phyloP scores from a whole-genome alignment of 768 basidiomycete species.

The Leccinum disarticulatum region DNA sequence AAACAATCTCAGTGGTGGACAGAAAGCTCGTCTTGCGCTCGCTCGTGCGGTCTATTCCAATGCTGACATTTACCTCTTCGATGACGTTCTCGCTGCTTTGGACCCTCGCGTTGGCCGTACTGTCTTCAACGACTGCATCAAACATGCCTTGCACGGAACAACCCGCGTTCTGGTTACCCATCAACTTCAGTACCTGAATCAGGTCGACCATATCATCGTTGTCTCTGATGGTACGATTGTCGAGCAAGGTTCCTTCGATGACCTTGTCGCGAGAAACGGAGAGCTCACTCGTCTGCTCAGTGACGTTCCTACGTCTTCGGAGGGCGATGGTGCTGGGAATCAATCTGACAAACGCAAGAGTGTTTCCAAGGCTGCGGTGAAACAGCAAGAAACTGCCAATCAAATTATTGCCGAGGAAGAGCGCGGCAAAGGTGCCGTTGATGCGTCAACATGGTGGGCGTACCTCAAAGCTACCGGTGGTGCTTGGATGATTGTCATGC shows the following conservation, averaged over 20 bases:
- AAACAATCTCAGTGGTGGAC: slow-evolving; percentile 45
- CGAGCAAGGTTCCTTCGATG: slow-evolving; percentile 45
- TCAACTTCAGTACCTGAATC: slow-evolving; percentile 32
- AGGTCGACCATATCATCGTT: slow-evolving; percentile 48
- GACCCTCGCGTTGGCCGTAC: slow-evolving; percentile 45
- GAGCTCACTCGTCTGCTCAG: slow-evolving; percentile 28
- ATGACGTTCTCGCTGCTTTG: slow-evolving; percentile 47
- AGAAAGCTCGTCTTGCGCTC: slow-evolving; percentile 48
- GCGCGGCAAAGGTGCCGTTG: slow-evolving; percentile 26
- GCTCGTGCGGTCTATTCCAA: slow-evolving; percentile 47
- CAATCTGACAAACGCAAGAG: slow-evolving; percentile 26
- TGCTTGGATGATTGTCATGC: slow-evolving; percentile 15
- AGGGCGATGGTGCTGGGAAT: slow-evolving; percentile 6
- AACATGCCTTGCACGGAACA: slow-evolving; percentile 20
- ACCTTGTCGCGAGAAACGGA: slow-evolving; percentile 33
- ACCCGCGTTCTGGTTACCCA: slow-evolving; percentile 32
- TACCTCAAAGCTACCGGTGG: slow-evolving; percentile 34
- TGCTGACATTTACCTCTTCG: slow-evolving; percentile 43
- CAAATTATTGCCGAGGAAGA: slow-evolving; percentile 27
- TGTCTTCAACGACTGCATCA: slow-evolving; percentile 30
- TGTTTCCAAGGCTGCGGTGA: slow-evolving; percentile 3
- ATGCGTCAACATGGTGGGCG: slow-evolving; percentile 29
- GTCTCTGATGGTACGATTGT: slow-evolving; percentile 44
- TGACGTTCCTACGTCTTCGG: slow-evolving; percentile 17
- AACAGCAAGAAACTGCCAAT: slow-evolving; percentile 13